These are phyloP conservation scores for Achaetomiella virescens DNA, from an alignment of 495 filamentous ascomycete species.

Conservation along the genomic window DNA sequence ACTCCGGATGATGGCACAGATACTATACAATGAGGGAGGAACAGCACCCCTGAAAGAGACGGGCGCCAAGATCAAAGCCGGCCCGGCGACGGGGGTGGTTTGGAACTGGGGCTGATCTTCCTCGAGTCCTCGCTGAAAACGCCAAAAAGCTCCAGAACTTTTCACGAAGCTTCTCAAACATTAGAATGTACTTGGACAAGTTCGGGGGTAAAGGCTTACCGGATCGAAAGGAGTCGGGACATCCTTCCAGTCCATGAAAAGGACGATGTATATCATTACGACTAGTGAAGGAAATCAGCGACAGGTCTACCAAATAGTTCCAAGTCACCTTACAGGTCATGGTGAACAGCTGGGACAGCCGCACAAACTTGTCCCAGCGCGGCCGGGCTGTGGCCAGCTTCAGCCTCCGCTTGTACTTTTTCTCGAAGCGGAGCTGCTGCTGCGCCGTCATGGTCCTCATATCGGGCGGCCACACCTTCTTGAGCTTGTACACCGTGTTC, in stretches of 20 bases:
- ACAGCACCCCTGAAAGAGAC: background rate
- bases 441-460: slow-evolving; percentile 71
- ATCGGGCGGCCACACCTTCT: slow-evolving; percentile 88
- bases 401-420: slow-evolving; percentile 62
- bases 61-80: background rate
- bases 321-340: slow-evolving; percentile 48
- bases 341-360: slow-evolving; percentile 61
- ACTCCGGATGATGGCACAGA: slow-evolving; percentile 19
- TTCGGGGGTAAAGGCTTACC: slow-evolving; percentile 29
- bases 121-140: slow-evolving; percentile 20
- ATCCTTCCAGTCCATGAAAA: slow-evolving; percentile 72
- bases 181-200: background rate
- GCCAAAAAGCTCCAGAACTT: slow-evolving; percentile 23
- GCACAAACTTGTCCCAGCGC: slow-evolving; percentile 64
- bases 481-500: slow-evolving; percentile 62
- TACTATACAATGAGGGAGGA: slow-evolving; percentile 15
- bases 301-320: background rate
- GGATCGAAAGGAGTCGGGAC: slow-evolving; percentile 56
- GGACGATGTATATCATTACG: slow-evolving; percentile 62
- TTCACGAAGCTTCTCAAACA: slow-evolving; percentile 20
- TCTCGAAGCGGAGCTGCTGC: slow-evolving; percentile 82
- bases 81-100: background rate
- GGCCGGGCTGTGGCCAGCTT: slow-evolving; percentile 70
- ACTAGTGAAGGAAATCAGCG: slow-evolving; percentile 37
- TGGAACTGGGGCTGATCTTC: slow-evolving; percentile 3